Conservation (phyloP, 768 basidiomycete genomes). For the Serendipita sp. region DNA sequence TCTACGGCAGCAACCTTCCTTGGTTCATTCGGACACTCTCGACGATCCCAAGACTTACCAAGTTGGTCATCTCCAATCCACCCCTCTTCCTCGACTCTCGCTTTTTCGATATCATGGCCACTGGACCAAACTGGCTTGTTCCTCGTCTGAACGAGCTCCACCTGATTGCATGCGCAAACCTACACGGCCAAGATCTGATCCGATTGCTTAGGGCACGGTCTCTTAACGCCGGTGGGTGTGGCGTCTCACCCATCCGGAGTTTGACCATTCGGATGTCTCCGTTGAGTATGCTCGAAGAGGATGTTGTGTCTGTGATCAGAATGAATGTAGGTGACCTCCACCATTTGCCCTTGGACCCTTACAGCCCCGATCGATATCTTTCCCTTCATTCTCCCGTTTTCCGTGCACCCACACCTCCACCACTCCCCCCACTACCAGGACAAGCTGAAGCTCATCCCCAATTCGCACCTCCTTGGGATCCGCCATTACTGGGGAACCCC, state of each 20-base stretch:
- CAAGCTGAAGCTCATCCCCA: background rate
- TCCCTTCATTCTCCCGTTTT: background rate
- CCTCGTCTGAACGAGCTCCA: background rate
- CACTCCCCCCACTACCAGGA: background rate
- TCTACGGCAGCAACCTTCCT: background rate
- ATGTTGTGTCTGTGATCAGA: background rate
- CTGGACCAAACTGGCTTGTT: constrained; percentile 3
- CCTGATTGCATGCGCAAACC: constrained; percentile 1
- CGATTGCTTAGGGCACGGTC: background rate
- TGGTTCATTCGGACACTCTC: constrained; percentile 1
- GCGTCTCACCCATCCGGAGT: background rate
- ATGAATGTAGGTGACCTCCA: background rate
- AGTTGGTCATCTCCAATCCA: background rate
- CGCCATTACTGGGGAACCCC: background rate
- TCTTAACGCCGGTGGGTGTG: background rate
- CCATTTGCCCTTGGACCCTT: background rate
- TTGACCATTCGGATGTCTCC: background rate
- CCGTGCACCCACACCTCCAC: background rate
- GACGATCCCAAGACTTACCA: background rate
- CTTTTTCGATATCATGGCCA: constrained; percentile 4
- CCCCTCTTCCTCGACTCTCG: constrained; percentile 2
- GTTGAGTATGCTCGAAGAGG: constrained; percentile 1
- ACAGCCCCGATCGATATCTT: background rate
- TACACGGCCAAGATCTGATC: constrained; percentile 4
- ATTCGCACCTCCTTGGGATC: background rate